Evolutionary conservation across 2,329 filamentous ascomycete genomes (phyloP).

Genomic region (Stachybotrys elegans): DNA sequence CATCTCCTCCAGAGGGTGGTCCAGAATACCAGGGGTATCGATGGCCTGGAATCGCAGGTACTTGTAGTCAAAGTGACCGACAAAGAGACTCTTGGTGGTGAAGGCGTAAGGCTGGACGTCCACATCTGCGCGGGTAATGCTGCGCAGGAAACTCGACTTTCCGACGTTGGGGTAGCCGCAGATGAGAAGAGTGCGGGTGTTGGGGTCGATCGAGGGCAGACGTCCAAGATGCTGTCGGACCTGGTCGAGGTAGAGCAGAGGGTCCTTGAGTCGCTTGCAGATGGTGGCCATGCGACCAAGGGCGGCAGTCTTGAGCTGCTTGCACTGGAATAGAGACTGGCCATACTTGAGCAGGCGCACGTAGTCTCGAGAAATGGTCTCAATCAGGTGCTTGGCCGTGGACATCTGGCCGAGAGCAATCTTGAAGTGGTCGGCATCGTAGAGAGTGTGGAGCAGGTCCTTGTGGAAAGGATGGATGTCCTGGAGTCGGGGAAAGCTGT

Average conservation of each 20-base stretch:
- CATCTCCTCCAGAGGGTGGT: slow-evolving; percentile 98
- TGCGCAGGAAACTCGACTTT: slow-evolving; percentile 93
- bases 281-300: slow-evolving; percentile 98
- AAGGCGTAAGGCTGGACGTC: slow-evolving; percentile 98
- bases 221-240: slow-evolving; percentile 88
- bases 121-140: slow-evolving; percentile 88
- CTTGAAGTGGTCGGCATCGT: slow-evolving; percentile 96
- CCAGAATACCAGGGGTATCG: slow-evolving; percentile 96
- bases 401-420: slow-evolving; percentile 95
- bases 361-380: slow-evolving; percentile 94
- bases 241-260: slow-evolving; percentile 91
- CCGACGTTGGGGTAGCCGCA: slow-evolving; percentile 97
- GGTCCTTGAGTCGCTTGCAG: slow-evolving; percentile 89
- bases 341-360: slow-evolving; percentile 90
- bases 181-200: slow-evolving; percentile 91
- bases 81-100: slow-evolving; percentile 95
- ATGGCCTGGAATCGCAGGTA: slow-evolving; percentile 63
- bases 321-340: slow-evolving; percentile 96
- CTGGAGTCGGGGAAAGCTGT: slow-evolving; percentile 85
- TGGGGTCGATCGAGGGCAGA: slow-evolving; percentile 97
- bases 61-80: slow-evolving; percentile 97
- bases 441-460: slow-evolving; percentile 85
- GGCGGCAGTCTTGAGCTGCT: slow-evolving; percentile 94
- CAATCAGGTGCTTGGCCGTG: slow-evolving; percentile 92
- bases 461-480: slow-evolving; percentile 94